A percentile compares a stretch with the other conserved stretches of the same genome.
These are phyloP conservation scores for Euryodendron excelsum DNA, from an alignment of 148 eudicot genomes.

Conservation along the genomic window DNA sequence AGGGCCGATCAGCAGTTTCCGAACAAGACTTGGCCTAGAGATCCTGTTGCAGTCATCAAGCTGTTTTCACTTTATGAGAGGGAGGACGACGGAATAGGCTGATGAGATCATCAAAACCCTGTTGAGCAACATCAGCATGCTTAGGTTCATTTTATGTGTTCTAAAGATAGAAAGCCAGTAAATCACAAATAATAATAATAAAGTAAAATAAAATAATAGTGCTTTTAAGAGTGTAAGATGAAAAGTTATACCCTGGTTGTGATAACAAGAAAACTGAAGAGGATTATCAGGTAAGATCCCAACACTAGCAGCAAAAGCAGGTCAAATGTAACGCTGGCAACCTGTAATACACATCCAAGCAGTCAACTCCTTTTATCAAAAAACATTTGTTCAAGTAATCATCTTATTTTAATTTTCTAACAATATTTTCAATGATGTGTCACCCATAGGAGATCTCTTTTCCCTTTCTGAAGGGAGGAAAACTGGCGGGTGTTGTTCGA, in stretches of 20 bases:
- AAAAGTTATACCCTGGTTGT: constrained; percentile 67
- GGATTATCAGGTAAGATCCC: constrained; percentile 87
- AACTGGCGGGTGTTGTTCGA: too few relatives aligned
- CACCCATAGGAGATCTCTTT: too few relatives aligned
- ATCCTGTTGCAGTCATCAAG: constrained; percentile 21
- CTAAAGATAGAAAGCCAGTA: background rate
- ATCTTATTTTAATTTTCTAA: background rate
- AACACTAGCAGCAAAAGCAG: constrained; percentile 81
- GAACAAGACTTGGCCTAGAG: background rate
- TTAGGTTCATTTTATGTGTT: background rate
- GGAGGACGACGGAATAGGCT: constrained; percentile 61
- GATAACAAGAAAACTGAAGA: constrained; percentile 90
- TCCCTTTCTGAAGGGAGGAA: too few relatives aligned
- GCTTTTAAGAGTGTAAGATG: background rate
- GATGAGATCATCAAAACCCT: constrained; percentile 64
- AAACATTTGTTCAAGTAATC: background rate
- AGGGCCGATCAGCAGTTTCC: background rate
- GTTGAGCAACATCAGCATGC: constrained; percentile 16
- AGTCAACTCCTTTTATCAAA: background rate
- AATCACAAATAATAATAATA: background rate
- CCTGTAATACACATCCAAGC: constrained; percentile 50
- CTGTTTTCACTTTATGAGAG: constrained; percentile 44
- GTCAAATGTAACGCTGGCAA: constrained; percentile 93
- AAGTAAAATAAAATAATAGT: background rate
- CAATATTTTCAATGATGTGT: background rate